A percentile compares a stretch with the other conserved stretches of the same genome.
These are phyloP conservation scores for Cladosporium sp. DNA, from an alignment of 2,329 filamentous ascomycete genomes.

Conservation along the genomic window DNA sequence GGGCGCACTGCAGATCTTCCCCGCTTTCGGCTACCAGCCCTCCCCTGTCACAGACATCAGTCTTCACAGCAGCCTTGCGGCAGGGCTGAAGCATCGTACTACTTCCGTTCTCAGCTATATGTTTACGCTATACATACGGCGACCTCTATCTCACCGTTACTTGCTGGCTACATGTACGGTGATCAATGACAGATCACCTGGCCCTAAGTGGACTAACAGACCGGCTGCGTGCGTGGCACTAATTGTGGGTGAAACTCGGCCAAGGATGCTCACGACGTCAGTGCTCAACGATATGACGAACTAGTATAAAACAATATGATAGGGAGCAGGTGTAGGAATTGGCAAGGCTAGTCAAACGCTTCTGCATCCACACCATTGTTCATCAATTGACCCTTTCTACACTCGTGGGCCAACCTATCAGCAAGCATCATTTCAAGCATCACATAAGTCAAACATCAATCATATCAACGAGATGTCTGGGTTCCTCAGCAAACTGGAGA, in stretches of 20 bases:
- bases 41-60: background rate
- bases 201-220: background rate
- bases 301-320: background rate
- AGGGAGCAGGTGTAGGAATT: background rate
- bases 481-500: constrained; percentile 9
- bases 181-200: background rate
- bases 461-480: background rate
- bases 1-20: background rate
- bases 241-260: constrained; percentile 8
- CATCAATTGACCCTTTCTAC: background rate
- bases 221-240: background rate
- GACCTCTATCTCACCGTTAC: background rate
- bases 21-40: background rate
- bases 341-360: background rate
- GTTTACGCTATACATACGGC: background rate
- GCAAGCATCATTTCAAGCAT: background rate
- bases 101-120: background rate
- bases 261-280: constrained; percentile 3
- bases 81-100: constrained; percentile 5
- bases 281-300: constrained; percentile 1
- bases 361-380: background rate
- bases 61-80: background rate
- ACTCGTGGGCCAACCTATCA: too few species aligned
- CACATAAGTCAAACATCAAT: background rate
- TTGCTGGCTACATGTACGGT: background rate